Evolutionary conservation across 2,329 filamentous ascomycete genomes (phyloP).

Genomic region (Monilinia fructicola): DNA sequence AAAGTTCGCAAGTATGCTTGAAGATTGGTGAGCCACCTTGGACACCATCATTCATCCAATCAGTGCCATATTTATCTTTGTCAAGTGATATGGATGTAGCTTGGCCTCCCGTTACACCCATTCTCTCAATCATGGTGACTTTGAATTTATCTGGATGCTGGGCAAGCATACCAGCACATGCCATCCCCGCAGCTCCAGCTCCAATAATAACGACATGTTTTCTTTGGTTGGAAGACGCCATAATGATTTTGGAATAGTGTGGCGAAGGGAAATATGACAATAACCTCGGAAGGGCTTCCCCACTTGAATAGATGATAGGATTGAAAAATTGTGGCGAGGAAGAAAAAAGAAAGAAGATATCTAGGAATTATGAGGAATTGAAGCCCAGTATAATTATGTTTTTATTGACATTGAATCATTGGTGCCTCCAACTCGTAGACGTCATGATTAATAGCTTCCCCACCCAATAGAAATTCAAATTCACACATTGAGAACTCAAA

Average conservation of each 20-base stretch:
- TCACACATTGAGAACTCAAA: too few species aligned
- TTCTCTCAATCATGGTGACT: slow-evolving; percentile 61
- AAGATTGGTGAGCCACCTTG: slow-evolving; percentile 62
- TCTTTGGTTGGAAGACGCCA: slow-evolving; percentile 19
- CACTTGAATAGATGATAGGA: not conserved
- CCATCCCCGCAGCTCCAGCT: slow-evolving; percentile 62
- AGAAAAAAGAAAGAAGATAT: not conserved
- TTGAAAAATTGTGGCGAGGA: not conserved
- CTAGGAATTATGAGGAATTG: not conserved
- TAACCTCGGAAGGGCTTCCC: not conserved
- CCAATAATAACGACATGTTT: slow-evolving; percentile 60
- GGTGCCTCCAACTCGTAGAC: slow-evolving; percentile 7
- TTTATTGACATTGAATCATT: not conserved
- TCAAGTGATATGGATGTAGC: slow-evolving; percentile 60
- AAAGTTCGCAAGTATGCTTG: slow-evolving; percentile 67
- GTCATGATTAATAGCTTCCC: slow-evolving; percentile 9
- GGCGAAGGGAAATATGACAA: not conserved
- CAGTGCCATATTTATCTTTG: slow-evolving; percentile 55
- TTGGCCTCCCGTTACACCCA: slow-evolving; percentile 59
- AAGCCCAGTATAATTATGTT: not conserved
- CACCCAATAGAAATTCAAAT: too few species aligned
- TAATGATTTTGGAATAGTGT: not conserved
- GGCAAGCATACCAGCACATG: slow-evolving; percentile 63
- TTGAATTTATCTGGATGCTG: slow-evolving; percentile 65
- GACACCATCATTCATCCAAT: slow-evolving; percentile 63